phyloP scores from a whole-genome alignment of 2,329 filamentous ascomycete species.

The Scolecobasidium constrictum region DNA sequence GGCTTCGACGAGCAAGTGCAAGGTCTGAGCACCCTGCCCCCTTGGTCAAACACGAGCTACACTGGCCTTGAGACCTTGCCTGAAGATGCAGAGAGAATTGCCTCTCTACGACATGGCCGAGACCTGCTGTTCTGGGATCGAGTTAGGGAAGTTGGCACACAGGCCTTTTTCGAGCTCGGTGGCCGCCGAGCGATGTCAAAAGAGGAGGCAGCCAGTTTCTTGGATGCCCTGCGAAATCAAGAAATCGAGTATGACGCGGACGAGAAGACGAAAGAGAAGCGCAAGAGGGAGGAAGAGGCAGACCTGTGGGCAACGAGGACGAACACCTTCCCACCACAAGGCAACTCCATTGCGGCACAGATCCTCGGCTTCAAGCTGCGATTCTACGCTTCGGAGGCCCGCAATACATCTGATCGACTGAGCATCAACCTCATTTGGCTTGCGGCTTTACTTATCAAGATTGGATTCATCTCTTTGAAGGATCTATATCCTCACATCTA shows the following conservation, averaged over 20 bases:
- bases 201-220: constrained; percentile 27
- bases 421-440: constrained; percentile 91
- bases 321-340: constrained; percentile 68
- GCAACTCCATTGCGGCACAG: constrained; percentile 87
- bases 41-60: constrained; percentile 61
- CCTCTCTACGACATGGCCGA: constrained; percentile 58
- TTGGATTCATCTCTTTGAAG: constrained; percentile 85
- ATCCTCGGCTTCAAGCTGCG: constrained; percentile 93
- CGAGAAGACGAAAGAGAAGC: constrained; percentile 13
- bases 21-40: constrained; percentile 59
- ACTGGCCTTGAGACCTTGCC: constrained; percentile 28
- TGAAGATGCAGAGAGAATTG: constrained; percentile 18
- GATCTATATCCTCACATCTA: constrained; percentile 91
- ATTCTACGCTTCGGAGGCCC: constrained; percentile 77
- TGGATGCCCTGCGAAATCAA: neutral
- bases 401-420: constrained; percentile 64
- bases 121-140: constrained; percentile 73
- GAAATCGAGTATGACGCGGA: constrained; percentile 17
- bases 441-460: constrained; percentile 85
- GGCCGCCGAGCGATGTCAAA: constrained; percentile 52
- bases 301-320: constrained; percentile 72
- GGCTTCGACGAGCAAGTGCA: constrained; percentile 31
- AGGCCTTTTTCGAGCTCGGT: constrained; percentile 84
- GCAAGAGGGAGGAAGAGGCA: neutral
- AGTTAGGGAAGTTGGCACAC: constrained; percentile 63